Base-by-base conservation (phyloP, 305 asterid species). In the Striga hermonthica region DNA sequence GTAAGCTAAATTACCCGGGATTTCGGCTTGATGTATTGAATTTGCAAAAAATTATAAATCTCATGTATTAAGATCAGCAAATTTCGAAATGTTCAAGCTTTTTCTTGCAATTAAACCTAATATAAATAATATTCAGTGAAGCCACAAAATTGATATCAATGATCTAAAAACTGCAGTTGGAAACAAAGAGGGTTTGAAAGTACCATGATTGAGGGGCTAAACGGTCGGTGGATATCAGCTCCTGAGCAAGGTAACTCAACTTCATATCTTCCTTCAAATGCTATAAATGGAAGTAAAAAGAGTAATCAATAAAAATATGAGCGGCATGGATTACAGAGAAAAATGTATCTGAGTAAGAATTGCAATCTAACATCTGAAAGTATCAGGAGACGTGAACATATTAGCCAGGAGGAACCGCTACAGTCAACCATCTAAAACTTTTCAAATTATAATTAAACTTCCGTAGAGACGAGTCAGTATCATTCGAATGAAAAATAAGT, bases 241-340 rank as follows among this genome's bases (percentile, higher is more conserved):
- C 97, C 82, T 86, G 96, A 52, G 97, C 96, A 76, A 93, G 82
- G 82, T 88, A 93, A 76, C 97, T 93, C 86, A 93, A 77, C 82
- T 86, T 88, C 99, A 90, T 93, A 70, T 90, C 96, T 81, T 93
- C 96, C 83, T 90, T 93, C 81, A 93, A 78, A 81, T 90, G 98
- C 96, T 88, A 78, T 22, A 64, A 75, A 78, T 62, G 61, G 65
- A 67, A 41, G 65, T 44, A 47, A 62, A 68, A 5, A 22, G 38
- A 22, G n/a, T 54, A 10, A 8, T 54, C 59, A 54, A 13, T 53
- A 53, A 28, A 22, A 22, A 22, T 9, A 14, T 14, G 3, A 50
- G 4, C 34, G 10, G 49, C 16, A 68, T 60, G 66, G 40, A 68
- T 55, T 50, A 38, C 71, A 64, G 49, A 22, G 54, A 75, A 67